Evolutionary conservation across 352 stramenopile species (phyloP).

Genomic region (Globisporangium radiosum): DNA sequence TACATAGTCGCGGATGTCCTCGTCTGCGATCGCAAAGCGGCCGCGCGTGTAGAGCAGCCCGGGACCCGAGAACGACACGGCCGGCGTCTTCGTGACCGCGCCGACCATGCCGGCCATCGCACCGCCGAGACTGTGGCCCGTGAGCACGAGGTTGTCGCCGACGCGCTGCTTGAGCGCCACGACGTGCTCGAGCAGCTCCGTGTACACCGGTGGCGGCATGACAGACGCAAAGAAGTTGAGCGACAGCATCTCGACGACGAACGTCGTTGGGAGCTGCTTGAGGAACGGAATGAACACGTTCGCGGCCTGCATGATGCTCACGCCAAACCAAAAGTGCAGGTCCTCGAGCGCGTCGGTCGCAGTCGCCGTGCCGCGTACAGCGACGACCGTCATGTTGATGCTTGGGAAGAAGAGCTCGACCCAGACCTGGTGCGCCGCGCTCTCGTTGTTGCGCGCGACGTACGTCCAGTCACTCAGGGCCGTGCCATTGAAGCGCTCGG

Average conservation of each 20-base stretch:
- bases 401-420: slow-evolving; percentile 77
- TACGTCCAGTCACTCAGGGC: slow-evolving; percentile 72
- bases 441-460: slow-evolving; percentile 62
- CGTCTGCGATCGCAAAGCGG: slow-evolving; percentile 63
- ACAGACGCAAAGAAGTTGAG: slow-evolving; percentile 62
- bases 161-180: slow-evolving; percentile 47
- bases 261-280: slow-evolving; percentile 69
- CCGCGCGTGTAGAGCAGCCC: slow-evolving; percentile 75
- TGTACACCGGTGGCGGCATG: slow-evolving; percentile 79
- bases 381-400: slow-evolving; percentile 83
- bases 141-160: slow-evolving; percentile 70
- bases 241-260: slow-evolving; percentile 80
- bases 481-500: slow-evolving; percentile 77
- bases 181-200: slow-evolving; percentile 63
- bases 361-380: slow-evolving; percentile 75
- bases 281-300: slow-evolving; percentile 85
- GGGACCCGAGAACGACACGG: slow-evolving; percentile 78
- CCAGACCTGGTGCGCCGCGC: slow-evolving; percentile 69
- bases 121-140: slow-evolving; percentile 76
- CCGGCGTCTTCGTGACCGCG: slow-evolving; percentile 73
- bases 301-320: slow-evolving; percentile 81
- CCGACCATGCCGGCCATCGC: slow-evolving; percentile 82
- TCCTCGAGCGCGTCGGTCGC: slow-evolving; percentile 81
- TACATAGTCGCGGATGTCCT: slow-evolving; percentile 79
- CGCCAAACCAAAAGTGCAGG: slow-evolving; percentile 83